These are phyloP conservation scores for Sporisorium exsertum DNA, from an alignment of 1,284 basidiomycete genomes.

Conservation along the genomic window DNA sequence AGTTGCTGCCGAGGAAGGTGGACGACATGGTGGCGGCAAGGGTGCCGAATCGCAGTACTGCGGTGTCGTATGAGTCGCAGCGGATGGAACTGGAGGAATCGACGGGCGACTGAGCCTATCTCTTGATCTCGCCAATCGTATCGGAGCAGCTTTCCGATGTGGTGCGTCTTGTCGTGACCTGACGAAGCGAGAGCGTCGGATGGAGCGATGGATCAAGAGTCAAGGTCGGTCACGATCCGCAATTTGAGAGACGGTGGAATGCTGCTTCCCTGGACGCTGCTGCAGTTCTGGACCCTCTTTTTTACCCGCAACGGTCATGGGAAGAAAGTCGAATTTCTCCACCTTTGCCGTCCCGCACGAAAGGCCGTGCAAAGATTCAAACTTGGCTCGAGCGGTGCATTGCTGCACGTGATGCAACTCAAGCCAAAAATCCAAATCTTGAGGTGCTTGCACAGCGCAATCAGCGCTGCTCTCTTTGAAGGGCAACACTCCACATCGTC, in stretches of 20 bases:
- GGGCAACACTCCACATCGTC: slow-evolving; percentile 11
- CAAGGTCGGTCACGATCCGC: background rate
- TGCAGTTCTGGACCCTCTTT: slow-evolving; percentile 17
- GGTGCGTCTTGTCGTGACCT: background rate
- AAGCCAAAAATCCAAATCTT: background rate
- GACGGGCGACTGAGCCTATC: background rate
- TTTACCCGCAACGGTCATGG: background rate
- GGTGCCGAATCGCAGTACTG: background rate
- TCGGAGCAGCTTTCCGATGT: background rate
- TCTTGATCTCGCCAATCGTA: background rate
- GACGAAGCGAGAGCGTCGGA: background rate
- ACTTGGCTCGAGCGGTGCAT: slow-evolving; percentile 34
- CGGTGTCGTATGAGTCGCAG: background rate
- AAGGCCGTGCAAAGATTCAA: background rate
- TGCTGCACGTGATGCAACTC: slow-evolving; percentile 24
- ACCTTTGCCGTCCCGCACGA: slow-evolving; percentile 22
- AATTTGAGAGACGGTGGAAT: background rate
- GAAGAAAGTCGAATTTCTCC: slow-evolving; percentile 15
- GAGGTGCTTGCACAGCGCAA: slow-evolving; percentile 3
- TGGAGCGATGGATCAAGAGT: background rate
- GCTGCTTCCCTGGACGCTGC: background rate
- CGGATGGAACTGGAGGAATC: background rate
- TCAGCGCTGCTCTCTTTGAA: background rate
- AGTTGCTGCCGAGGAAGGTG: slow-evolving; percentile 48
- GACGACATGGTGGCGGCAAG: slow-evolving; percentile 52